phyloP scores from a whole-genome alignment of 805 yeast genomes.

The Brettanomyces nanus region DNA sequence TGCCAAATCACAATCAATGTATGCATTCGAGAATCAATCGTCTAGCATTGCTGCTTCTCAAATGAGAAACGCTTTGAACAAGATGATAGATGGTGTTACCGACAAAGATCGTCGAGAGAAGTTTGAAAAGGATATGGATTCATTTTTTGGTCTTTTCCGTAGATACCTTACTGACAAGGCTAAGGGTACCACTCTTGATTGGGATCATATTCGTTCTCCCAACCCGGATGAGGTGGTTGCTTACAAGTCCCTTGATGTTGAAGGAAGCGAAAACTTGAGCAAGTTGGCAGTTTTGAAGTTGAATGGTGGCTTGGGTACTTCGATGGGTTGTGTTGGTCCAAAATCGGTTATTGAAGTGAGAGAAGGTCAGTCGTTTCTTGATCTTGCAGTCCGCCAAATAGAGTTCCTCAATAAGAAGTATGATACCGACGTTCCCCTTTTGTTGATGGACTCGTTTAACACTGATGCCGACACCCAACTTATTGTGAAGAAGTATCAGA shows the following conservation, averaged over 20 bases:
- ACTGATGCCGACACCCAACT: slow-evolving; percentile 93
- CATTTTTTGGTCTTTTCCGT: slow-evolving; percentile 87
- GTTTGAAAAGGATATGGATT: slow-evolving; percentile 90
- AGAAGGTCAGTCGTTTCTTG: slow-evolving; percentile 96
- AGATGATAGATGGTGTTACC: slow-evolving; percentile 72
- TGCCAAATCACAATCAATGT: slow-evolving; percentile 63
- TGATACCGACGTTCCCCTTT: slow-evolving; percentile 89
- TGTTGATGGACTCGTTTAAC: slow-evolving; percentile 97
- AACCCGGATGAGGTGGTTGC: slow-evolving; percentile 81
- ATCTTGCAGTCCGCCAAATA: slow-evolving; percentile 92
- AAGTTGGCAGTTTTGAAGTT: slow-evolving; percentile 92
- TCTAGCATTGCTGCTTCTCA: slow-evolving; percentile 94
- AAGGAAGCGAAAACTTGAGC: slow-evolving; percentile 40
- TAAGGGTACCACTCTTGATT: slow-evolving; percentile 71
- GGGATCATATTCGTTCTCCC: slow-evolving; percentile 96
- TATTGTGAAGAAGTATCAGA: slow-evolving; percentile 92
- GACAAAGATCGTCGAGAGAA: slow-evolving; percentile 40
- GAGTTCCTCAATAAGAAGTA: slow-evolving; percentile 86
- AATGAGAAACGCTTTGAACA: slow-evolving; percentile 93
- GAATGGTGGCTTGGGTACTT: slow-evolving; percentile 97
- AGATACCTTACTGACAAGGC: slow-evolving; percentile 88
- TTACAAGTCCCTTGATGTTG: slow-evolving; percentile 46
- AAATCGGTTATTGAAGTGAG: slow-evolving; percentile 97
- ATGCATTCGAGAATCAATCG: slow-evolving; percentile 91
- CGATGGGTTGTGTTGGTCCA: slow-evolving; percentile 99